Conservation (phyloP, 805 yeast genomes). For the Starmerella powellii region DNA sequence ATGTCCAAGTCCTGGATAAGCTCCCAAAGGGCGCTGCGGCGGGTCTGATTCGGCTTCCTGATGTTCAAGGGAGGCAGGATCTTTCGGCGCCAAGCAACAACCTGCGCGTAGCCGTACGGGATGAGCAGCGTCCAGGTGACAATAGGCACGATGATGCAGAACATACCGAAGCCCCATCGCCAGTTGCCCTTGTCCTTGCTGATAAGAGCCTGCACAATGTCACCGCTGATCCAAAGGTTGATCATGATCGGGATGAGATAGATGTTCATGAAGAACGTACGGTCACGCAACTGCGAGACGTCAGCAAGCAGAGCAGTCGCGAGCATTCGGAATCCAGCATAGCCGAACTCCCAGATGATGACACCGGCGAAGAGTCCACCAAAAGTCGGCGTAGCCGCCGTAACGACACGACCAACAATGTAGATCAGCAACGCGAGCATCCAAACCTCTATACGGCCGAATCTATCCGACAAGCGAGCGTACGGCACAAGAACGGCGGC, state of each 20-base stretch:
- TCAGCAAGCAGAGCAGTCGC: constrained; percentile 52
- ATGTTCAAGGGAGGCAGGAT: constrained; percentile 9
- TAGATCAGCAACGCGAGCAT: constrained; percentile 41
- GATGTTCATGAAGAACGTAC: constrained; percentile 49
- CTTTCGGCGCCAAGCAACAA: constrained; percentile 38
- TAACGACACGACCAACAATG: constrained; percentile 50
- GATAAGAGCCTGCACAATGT: constrained; percentile 25
- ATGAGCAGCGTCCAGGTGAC: constrained; percentile 44
- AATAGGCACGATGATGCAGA: constrained; percentile 65
- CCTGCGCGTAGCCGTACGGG: constrained; percentile 47
- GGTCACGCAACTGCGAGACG: constrained; percentile 55
- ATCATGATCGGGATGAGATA: constrained; percentile 64
- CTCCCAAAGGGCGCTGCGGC: constrained; percentile 17
- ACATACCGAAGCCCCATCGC: constrained; percentile 69
- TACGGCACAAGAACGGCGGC: constrained; percentile 55
- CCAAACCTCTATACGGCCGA: constrained; percentile 49
- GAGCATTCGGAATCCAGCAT: constrained; percentile 49
- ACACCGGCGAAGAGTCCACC: constrained; percentile 54
- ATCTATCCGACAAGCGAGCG: constrained; percentile 52
- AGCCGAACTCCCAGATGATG: constrained; percentile 44
- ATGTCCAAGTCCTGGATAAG: constrained; percentile 53
- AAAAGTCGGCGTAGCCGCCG: constrained; percentile 48
- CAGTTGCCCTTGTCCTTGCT: constrained; percentile 30
- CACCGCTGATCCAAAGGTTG: constrained; percentile 66
- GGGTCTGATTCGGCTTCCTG: constrained; percentile 27